These are phyloP conservation scores for Apiotrichum sp. DNA, from an alignment of 1,284 basidiomycete genomes.

Conservation along the genomic window DNA sequence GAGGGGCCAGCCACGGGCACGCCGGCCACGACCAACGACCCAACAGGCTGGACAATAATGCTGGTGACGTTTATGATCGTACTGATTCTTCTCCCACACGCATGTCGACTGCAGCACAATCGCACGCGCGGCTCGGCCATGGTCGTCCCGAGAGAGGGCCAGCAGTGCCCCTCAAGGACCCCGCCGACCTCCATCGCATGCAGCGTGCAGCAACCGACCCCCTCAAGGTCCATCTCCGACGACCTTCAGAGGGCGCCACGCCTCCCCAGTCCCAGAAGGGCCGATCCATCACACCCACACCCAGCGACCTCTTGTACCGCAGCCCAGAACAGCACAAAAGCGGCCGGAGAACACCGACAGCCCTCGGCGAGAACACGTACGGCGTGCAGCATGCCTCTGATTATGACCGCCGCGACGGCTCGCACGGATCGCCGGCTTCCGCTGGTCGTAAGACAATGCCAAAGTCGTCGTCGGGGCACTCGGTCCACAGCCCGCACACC, in stretches of 20 bases:
- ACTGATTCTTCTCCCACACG: background rate
- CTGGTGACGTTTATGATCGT: background rate
- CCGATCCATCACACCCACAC: background rate
- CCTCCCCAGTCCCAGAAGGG: background rate
- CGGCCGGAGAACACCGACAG: constrained; percentile 1
- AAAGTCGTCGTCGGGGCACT: background rate
- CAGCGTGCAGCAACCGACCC: constrained; percentile 1
- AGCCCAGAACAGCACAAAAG: background rate
- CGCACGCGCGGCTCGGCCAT: background rate
- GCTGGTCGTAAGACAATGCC: background rate
- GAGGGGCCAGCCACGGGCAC: background rate
- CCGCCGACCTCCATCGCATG: constrained; percentile 1
- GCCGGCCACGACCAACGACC: background rate
- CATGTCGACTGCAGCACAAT: background rate
- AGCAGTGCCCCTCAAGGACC: constrained; percentile 26
- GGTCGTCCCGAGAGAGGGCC: constrained; percentile 3
- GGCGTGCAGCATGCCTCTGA: no score
- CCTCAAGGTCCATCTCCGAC: background rate
- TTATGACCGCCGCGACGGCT: no score
- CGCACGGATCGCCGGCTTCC: background rate
- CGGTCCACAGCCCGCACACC: background rate
- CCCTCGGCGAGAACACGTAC: background rate
- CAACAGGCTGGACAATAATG: background rate
- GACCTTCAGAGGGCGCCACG: background rate
- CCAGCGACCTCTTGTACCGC: background rate